phyloP scores from a whole-genome alignment of 2,329 filamentous ascomycete species.

The Rhynchosporium graminicola region DNA sequence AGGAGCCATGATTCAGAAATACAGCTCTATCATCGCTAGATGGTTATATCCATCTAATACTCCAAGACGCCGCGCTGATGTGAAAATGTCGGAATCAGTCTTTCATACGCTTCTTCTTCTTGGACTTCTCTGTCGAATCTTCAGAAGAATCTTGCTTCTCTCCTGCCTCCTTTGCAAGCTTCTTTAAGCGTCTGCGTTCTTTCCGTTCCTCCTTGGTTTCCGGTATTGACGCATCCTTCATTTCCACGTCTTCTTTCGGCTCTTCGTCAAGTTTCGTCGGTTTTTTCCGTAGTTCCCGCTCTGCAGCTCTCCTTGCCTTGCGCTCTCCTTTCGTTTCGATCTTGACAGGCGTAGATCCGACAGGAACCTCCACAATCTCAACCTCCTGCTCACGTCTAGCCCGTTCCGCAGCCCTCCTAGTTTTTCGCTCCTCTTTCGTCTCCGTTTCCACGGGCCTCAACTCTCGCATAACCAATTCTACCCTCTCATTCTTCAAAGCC shows the following conservation, averaged over 20 bases:
- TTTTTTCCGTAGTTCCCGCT: constrained; percentile 13
- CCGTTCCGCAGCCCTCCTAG: constrained; percentile 18
- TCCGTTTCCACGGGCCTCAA: constrained; percentile 37
- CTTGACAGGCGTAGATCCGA: neutral
- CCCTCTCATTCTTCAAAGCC: constrained; percentile 34
- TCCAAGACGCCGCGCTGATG: constrained; percentile 33
- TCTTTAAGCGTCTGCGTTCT: constrained; percentile 43
- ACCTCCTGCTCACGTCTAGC: constrained; percentile 11
- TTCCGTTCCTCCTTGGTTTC: constrained; percentile 43
- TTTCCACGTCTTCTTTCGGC: constrained; percentile 9
- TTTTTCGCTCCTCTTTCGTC: constrained; percentile 19
- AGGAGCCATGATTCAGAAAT: constrained; percentile 45
- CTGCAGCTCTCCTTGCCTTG: constrained; percentile 18
- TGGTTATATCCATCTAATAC: constrained; percentile 22
- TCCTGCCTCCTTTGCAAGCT: constrained; percentile 31
- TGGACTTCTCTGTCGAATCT: constrained; percentile 37
- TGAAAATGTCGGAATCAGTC: constrained; percentile 19
- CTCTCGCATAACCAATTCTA: constrained; percentile 30
- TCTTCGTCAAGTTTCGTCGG: constrained; percentile 4
- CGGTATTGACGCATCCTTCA: constrained; percentile 17
- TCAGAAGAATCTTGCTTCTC: constrained; percentile 23
- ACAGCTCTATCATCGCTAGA: constrained; percentile 21
- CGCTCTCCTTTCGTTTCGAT: constrained; percentile 18
- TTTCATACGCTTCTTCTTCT: constrained; percentile 38
- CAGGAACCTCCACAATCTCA: constrained; percentile 31